Evolutionary conservation across 345 rosid genomes (phyloP).

Genomic region (Murraya paniculata): DNA sequence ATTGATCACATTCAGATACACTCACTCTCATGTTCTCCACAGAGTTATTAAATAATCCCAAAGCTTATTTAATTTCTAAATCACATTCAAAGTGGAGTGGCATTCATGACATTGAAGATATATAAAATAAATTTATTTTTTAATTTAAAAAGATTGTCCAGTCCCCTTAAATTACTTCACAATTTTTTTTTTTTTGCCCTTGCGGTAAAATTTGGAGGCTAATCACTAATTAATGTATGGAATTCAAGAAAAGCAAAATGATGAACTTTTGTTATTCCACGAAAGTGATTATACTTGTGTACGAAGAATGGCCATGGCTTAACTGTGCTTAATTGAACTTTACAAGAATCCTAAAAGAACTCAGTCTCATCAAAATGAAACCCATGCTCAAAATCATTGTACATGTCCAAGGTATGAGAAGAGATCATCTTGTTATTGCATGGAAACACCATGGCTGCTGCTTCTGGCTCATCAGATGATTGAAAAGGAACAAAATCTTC

Average conservation of each 20-base stretch:
- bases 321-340: too few species aligned
- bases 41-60: too few species aligned
- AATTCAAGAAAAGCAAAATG: neutral
- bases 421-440: neutral
- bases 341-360: neutral
- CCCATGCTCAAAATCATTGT: neutral
- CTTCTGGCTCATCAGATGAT: neutral
- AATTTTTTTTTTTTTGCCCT: neutral
- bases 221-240: neutral
- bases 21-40: too few species aligned
- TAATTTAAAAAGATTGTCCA: neutral
- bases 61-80: too few species aligned
- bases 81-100: too few species aligned
- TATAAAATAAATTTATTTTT: too few species aligned
- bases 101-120: too few species aligned
- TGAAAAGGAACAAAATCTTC: constrained; percentile 24
- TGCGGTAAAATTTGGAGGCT: neutral
- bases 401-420: neutral
- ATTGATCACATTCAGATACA: too few species aligned
- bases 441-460: neutral
- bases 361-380: constrained; percentile 19
- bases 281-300: neutral
- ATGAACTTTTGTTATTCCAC: neutral
- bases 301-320: too few species aligned
- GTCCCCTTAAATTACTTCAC: neutral